Percentiles rank a stretch among this genome's conserved stretches.
Evolutionary conservation across 176 grass and related monocot species (phyloP).

Genomic region (Carex cristatella): DNA sequence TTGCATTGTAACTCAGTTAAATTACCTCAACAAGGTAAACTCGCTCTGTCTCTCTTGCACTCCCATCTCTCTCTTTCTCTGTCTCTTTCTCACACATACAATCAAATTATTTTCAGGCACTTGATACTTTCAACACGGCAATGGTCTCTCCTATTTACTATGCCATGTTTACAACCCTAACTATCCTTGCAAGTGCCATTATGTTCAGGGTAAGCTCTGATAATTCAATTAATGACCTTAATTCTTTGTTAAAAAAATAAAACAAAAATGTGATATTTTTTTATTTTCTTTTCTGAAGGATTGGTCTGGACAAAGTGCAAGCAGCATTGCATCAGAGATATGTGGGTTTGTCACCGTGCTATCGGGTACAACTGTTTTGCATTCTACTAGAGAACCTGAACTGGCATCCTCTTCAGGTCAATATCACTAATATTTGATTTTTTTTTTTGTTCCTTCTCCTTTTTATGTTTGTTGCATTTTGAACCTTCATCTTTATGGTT

Average conservation of each 20-base stretch:
- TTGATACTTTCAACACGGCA: slow-evolving; percentile 98
- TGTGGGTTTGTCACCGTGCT: slow-evolving; percentile 93
- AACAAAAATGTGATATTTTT: neutral
- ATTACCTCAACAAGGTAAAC: slow-evolving; percentile 94
- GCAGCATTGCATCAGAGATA: slow-evolving; percentile 71
- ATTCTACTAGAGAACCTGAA: slow-evolving; percentile 87
- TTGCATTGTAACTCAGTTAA: slow-evolving; percentile 79
- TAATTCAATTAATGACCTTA: neutral
- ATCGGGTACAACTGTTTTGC: slow-evolving; percentile 72
- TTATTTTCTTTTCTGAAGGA: slow-evolving; percentile 37
- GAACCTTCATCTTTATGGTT: neutral
- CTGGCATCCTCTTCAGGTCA: slow-evolving; percentile 57
- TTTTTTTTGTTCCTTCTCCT: neutral
- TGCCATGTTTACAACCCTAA: slow-evolving; percentile 97
- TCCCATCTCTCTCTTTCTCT: slow-evolving; percentile 3
- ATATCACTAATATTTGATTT: neutral
- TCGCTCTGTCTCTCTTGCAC: neutral
- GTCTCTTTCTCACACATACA: neutral
- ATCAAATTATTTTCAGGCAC: slow-evolving; percentile 44
- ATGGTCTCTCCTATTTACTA: slow-evolving; percentile 95
- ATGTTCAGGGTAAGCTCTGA: slow-evolving; percentile 80
- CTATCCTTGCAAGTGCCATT: slow-evolving; percentile 94
- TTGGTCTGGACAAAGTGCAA: slow-evolving; percentile 95
- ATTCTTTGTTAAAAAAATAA: neutral
- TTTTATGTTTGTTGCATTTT: neutral